Evolutionary conservation across 2,329 filamentous ascomycete species (phyloP).

Genomic region (Claviceps cyperi): DNA sequence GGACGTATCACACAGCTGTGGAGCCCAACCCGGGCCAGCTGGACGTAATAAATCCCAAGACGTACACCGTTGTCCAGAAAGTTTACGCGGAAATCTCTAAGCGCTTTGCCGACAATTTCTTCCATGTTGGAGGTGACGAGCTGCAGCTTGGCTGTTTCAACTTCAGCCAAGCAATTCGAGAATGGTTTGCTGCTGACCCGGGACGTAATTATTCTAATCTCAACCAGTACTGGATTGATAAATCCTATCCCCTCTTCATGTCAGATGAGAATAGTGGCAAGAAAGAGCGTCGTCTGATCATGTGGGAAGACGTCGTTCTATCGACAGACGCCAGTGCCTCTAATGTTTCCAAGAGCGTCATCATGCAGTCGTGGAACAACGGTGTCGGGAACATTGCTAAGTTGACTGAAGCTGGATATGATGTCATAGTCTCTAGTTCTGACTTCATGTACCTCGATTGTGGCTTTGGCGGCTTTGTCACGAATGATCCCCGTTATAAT

Average conservation of each 20-base stretch:
- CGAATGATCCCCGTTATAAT: conserved; percentile 42
- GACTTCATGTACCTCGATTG: conserved; percentile 45
- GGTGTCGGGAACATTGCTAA: conserved; percentile 36
- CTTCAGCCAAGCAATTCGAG: conserved; percentile 32
- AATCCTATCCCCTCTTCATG: conserved; percentile 33
- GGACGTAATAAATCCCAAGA: conserved; percentile 39
- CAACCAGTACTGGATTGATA: conserved; percentile 39
- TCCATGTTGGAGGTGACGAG: conserved; percentile 42
- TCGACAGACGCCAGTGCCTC: conserved; percentile 26
- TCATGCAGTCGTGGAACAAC: conserved; percentile 42
- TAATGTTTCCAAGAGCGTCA: conserved; percentile 32
- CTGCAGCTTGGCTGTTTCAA: conserved; percentile 41
- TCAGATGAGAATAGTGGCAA: conserved; percentile 9
- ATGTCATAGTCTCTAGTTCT: conserved; percentile 39
- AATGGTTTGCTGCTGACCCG: conserved; percentile 34
- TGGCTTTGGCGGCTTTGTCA: conserved; percentile 36
- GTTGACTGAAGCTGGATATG: conserved; percentile 33
- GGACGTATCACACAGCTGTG: conserved; percentile 34
- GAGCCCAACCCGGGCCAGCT: conserved; percentile 42
- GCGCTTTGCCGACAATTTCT: conserved; percentile 37
- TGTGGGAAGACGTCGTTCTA: conserved; percentile 42
- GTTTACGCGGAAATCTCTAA: conserved; percentile 38
- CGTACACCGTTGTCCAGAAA: conserved; percentile 37
- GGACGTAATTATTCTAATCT: conserved; percentile 32
- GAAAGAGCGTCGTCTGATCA: conserved; percentile 35